A percentile compares a stretch with the other conserved stretches of the same genome.
phyloP scores from a whole-genome alignment of 2,329 filamentous ascomycete species.

The Fusarium sp. region DNA sequence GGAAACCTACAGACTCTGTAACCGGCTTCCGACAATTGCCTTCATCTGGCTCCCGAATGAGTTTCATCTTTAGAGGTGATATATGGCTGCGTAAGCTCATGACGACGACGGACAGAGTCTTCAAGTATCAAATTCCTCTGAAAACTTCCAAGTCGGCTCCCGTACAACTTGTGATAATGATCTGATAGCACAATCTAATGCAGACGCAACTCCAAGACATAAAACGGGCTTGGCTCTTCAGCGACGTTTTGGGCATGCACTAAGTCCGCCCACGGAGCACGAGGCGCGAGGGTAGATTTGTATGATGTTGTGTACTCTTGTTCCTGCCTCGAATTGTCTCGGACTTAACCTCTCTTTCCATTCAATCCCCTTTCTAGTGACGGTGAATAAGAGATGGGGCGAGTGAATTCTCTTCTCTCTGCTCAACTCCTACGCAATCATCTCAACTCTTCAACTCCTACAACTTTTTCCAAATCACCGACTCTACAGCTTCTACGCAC shows the following conservation, averaged over 20 bases:
- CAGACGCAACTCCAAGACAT: not conserved
- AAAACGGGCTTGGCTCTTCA: not conserved
- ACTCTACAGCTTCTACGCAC: not conserved
- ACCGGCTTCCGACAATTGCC: slow-evolving; percentile 24
- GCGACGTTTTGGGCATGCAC: not conserved
- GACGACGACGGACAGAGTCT: not conserved
- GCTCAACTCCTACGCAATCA: not conserved
- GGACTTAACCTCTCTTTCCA: not conserved
- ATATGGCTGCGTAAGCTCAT: not conserved
- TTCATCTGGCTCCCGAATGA: slow-evolving; percentile 4
- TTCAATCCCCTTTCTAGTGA: not conserved
- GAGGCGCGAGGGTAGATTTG: not conserved
- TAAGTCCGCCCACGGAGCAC: not conserved
- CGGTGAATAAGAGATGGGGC: not conserved
- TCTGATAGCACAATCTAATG: not conserved
- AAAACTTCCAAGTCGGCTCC: not conserved
- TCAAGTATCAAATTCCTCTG: not conserved
- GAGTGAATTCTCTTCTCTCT: not conserved
- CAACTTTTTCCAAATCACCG: not conserved
- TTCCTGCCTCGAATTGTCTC: not conserved
- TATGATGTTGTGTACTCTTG: not conserved
- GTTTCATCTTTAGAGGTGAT: not conserved
- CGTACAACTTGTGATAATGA: not conserved
- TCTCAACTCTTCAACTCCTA: not conserved
- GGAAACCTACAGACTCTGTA: not conserved